Evolutionary conservation across 2,329 filamentous ascomycete species (phyloP).

Genomic region (Claviceps pusilla): DNA sequence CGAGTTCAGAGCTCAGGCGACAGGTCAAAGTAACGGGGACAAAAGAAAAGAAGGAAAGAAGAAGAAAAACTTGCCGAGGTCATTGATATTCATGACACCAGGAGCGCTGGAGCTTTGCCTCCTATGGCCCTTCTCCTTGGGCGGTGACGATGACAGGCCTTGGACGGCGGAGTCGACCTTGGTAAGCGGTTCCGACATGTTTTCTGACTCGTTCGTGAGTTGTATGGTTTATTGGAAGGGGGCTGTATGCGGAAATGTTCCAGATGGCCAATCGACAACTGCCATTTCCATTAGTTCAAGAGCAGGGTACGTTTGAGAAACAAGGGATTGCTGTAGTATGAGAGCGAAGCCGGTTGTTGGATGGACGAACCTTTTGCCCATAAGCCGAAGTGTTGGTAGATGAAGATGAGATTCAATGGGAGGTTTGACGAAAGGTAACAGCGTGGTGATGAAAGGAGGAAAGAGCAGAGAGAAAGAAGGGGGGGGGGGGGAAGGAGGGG

Average conservation of each 20-base stretch:
- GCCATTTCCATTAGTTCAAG: not conserved
- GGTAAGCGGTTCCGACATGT: conserved; percentile 44
- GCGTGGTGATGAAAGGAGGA: conserved; percentile 10
- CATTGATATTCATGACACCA: conserved; percentile 60
- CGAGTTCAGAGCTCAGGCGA: not conserved
- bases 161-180: conserved; percentile 89
- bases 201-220: conserved; percentile 6
- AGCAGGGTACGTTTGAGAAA: not conserved
- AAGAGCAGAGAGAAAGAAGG: conserved; percentile 6
- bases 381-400: not conserved
- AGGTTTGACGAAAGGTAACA: not conserved
- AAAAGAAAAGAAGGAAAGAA: not conserved
- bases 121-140: conserved; percentile 51
- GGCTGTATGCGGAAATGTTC: not conserved
- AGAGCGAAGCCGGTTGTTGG: not conserved
- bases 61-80: conserved; percentile 53
- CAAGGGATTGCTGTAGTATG: not conserved
- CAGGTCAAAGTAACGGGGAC: no score
- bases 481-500: conserved; percentile 14
- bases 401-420: conserved; percentile 7
- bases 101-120: conserved; percentile 58
- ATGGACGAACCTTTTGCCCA: conserved; percentile 5
- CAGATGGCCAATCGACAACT: not conserved
- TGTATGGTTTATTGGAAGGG: not conserved
- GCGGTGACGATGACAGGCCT: conserved; percentile 54